These are phyloP conservation scores for Sedum album DNA, from an alignment of 164 flowering plant genomes.

Conservation along the genomic window DNA sequence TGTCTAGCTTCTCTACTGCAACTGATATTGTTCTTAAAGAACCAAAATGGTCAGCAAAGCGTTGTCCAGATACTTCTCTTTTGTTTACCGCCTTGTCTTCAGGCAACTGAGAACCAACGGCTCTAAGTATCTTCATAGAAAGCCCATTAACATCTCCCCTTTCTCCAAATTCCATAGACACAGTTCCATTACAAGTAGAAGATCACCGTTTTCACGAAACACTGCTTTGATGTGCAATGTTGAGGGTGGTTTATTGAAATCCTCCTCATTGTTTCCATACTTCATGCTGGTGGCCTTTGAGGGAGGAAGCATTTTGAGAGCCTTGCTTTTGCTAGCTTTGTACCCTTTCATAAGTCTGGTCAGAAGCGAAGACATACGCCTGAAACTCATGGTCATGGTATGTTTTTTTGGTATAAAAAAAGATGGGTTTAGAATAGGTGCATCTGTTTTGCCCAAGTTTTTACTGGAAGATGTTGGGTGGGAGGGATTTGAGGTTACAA, in stretches of 20 bases:
- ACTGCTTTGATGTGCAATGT: slow-evolving; percentile 39
- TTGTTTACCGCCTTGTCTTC: not conserved
- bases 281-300: slow-evolving; percentile 59
- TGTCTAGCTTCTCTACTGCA: not conserved
- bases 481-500: slow-evolving; percentile 32
- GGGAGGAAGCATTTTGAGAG: slow-evolving; percentile 34
- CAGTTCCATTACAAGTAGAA: not conserved
- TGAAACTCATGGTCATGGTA: slow-evolving; percentile 37
- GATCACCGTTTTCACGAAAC: slow-evolving; percentile 7
- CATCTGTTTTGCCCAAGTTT: slow-evolving; percentile 42
- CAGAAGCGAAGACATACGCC: slow-evolving; percentile 19
- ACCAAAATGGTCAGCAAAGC: slow-evolving; percentile 7
- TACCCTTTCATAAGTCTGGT: slow-evolving; percentile 31
- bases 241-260: slow-evolving; percentile 46
- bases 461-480: slow-evolving; percentile 41
- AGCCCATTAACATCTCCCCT: not conserved
- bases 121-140: not conserved
- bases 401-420: slow-evolving; percentile 34
- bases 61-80: not conserved
- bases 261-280: slow-evolving; percentile 57
- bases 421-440: slow-evolving; percentile 27
- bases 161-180: not conserved
- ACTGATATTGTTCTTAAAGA: not conserved
- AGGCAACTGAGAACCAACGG: not conserved
- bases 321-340: slow-evolving; percentile 23